Conservation (phyloP, 139 green algal genomes). For the Gonium pectorale region DNA sequence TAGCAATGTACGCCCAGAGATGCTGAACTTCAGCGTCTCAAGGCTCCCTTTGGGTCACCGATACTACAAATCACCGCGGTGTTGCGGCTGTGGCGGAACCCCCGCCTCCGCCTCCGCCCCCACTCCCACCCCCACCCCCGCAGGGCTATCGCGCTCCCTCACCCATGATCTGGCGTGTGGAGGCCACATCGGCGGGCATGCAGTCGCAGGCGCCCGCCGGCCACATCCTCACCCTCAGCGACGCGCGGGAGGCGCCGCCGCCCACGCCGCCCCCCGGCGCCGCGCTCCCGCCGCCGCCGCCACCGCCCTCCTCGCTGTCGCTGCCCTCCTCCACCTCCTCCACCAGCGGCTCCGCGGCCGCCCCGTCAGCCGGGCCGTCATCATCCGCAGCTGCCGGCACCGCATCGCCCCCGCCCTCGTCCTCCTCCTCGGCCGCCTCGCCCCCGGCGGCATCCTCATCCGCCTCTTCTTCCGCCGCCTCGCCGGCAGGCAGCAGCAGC, state of each 20-base stretch:
- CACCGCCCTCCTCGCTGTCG: background rate
- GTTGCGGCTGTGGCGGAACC: no score
- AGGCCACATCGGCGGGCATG: conserved; percentile 17
- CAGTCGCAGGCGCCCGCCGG: background rate
- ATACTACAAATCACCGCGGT: no score
- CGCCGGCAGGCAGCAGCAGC: background rate
- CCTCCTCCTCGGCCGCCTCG: background rate
- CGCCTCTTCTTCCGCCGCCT: background rate
- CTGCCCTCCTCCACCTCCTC: conserved; percentile 3
- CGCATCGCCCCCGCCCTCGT: background rate
- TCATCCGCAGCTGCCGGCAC: background rate
- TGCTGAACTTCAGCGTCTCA: no score
- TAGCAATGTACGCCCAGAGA: no score
- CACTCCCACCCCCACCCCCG: background rate
- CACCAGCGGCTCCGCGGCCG: background rate
- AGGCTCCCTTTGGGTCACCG: no score
- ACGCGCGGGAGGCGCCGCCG: conserved; percentile 15
- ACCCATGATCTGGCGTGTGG: conserved; percentile 45
- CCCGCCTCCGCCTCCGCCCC: no score
- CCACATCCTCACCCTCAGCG: conserved; percentile 38
- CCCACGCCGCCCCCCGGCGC: background rate
- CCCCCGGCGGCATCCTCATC: background rate
- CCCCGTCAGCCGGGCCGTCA: no score
- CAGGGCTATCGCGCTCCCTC: conserved; percentile 53
- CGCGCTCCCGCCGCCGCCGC: background rate